Evolutionary conservation across 805 yeast species (phyloP), one percentile per base, ranked within the genome.

Genomic region (Cyberlindnera xishuangbannaensis): DNA sequence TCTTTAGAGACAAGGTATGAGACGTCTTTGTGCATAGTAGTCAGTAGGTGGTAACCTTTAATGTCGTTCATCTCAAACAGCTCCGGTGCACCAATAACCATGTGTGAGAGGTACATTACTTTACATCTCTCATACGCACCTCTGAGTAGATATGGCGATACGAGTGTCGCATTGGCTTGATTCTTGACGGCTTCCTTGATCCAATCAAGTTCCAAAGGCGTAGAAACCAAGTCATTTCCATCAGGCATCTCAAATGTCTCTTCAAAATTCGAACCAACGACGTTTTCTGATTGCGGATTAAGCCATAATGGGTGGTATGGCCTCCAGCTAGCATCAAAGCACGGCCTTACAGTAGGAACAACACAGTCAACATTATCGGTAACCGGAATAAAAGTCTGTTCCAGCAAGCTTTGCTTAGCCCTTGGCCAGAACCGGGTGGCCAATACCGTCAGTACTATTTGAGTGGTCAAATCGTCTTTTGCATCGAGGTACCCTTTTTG

Each of bases 291-390:
- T n/a, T 22, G 18, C 1, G 17, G 13, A 4, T 17, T 9, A 3
- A 33, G 23, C 31, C 34, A 37, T 10, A 30, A 30, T 2, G 28
- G 27, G 6, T 33, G 36, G 10, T 24, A 14, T 15, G 40, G 36
- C 9, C 13, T 20, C 27, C 31, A 28, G 6, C 26, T 16, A 7
- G 21, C 27, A n/a, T 28, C 28, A 12, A 17, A 16, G 16, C 34
- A 28, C 2, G 31, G 23, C 7, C 35, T 27, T 20, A 36, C 33
- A 15, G 17, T 14, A 2, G 40, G 36, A 4, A 28, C 12, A 5
- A 25, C 5, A 18, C 33, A 25, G 18, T 24, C 28, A 13, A 30
- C 18, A 12, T 25, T 25, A 4, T 18, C 18, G 7, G 33, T 30
- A 11, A 34, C 28, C 4, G 27, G 25, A 7, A 31, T 17, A 15